Evolutionary conservation across 2,329 filamentous ascomycete species (phyloP).

Genomic region (Colletotrichum godetiae): DNA sequence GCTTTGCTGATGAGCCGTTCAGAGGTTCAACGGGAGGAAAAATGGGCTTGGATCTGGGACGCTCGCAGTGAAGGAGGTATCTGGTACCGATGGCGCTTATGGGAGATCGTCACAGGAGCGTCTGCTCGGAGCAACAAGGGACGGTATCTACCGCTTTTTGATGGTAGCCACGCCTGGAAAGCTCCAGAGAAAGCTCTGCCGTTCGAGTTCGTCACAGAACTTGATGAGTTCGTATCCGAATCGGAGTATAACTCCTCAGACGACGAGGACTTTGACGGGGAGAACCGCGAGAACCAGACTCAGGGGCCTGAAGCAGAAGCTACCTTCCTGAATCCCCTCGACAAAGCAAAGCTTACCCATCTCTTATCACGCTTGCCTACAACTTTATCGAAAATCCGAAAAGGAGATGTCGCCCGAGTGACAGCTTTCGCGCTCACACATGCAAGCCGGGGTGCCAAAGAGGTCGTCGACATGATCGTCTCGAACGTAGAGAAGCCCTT

Average conservation of each 20-base stretch:
- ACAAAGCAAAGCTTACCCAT: conserved; percentile 86
- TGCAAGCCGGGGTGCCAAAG: conserved; percentile 84
- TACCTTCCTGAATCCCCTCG: conserved; percentile 82
- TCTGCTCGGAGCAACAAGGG: conserved; percentile 57
- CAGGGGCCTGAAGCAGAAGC: conserved; percentile 60
- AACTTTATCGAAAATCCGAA: conserved; percentile 77
- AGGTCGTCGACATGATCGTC: conserved; percentile 90
- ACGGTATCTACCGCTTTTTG: conserved; percentile 76
- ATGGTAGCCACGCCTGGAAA: conserved; percentile 82
- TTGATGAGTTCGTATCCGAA: conserved; percentile 86
- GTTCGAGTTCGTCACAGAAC: conserved; percentile 81
- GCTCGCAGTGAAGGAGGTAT: conserved; percentile 81
- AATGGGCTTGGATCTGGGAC: conserved; percentile 96
- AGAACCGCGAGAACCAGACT: conserved; percentile 60
- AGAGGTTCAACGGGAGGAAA: conserved; percentile 86
- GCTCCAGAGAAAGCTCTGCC: conserved; percentile 77
- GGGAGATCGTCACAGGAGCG: conserved; percentile 82
- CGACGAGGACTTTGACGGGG: conserved; percentile 78
- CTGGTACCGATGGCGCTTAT: conserved; percentile 94
- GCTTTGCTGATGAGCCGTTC: conserved; percentile 89
- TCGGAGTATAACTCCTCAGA: conserved; percentile 89
- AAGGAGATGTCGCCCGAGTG: conserved; percentile 87
- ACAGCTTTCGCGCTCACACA: conserved; percentile 92
- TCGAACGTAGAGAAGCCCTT: conserved; percentile 85
- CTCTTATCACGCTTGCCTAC: conserved; percentile 86